These are phyloP conservation scores for Colletotrichum somersetense DNA, from an alignment of 2,329 filamentous ascomycete genomes.

Conservation along the genomic window DNA sequence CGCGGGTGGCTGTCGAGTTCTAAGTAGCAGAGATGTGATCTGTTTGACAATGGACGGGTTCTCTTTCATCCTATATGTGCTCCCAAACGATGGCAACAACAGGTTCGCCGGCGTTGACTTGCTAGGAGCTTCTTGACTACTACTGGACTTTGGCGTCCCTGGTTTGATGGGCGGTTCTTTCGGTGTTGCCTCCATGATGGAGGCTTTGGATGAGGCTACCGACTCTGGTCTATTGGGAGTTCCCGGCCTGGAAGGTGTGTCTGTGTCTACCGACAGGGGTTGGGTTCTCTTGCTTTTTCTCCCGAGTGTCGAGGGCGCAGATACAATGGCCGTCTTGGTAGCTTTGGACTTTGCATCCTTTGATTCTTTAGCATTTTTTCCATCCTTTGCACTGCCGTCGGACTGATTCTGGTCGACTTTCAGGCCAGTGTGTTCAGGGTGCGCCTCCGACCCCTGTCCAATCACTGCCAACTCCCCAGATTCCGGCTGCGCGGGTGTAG, in stretches of 20 bases:
- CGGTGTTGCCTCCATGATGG: slow-evolving; percentile 45
- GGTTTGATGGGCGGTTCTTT: slow-evolving; percentile 30
- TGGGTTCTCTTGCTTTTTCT: slow-evolving; percentile 61
- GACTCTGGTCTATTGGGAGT: slow-evolving; percentile 51
- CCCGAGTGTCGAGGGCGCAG: slow-evolving; percentile 46
- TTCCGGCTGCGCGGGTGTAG: slow-evolving; percentile 50
- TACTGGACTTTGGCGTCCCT: slow-evolving; percentile 30
- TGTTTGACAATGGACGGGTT: slow-evolving; percentile 79
- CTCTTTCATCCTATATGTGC: slow-evolving; percentile 75
- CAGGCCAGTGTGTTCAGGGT: slow-evolving; percentile 62
- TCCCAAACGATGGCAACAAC: slow-evolving; percentile 76
- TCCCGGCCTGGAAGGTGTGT: slow-evolving; percentile 53
- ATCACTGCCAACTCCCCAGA: slow-evolving; percentile 69
- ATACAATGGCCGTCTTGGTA: slow-evolving; percentile 45
- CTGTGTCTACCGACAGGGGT: slow-evolving; percentile 62
- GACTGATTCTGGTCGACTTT: slow-evolving; percentile 55
- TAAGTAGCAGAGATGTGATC: slow-evolving; percentile 69
- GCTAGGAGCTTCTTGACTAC: slow-evolving; percentile 54
- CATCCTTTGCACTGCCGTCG: slow-evolving; percentile 51
- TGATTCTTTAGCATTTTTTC: slow-evolving; percentile 35
- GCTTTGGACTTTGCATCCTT: slow-evolving; percentile 43
- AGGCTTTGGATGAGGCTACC: slow-evolving; percentile 45
- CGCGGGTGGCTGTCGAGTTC: slow-evolving; percentile 66
- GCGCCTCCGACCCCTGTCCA: slow-evolving; percentile 67
- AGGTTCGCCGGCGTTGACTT: slow-evolving; percentile 68